phyloP scores from a whole-genome alignment of 306 rosid genomes.

The Prunus mume region DNA sequence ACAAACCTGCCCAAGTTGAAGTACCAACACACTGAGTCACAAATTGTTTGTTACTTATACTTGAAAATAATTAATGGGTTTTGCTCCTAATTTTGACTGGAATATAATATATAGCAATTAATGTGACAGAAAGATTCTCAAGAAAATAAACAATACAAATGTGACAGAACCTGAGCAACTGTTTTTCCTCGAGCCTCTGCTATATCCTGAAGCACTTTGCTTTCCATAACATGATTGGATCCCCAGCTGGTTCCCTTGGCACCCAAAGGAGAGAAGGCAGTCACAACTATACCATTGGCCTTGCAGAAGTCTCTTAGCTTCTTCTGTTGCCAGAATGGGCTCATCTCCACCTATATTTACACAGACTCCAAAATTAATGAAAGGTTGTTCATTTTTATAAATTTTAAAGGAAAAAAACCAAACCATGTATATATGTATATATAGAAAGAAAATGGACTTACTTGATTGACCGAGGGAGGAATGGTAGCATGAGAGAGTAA shows the following conservation, averaged over 20 bases:
- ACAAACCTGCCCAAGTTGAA: constrained; percentile 25
- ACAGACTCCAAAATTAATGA: neutral
- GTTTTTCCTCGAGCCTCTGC: constrained; percentile 47
- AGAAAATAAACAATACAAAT: neutral
- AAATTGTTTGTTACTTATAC: neutral
- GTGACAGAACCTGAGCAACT: constrained; percentile 37
- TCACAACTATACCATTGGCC: constrained; percentile 39
- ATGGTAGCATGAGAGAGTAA: constrained; percentile 32
- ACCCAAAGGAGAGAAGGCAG: constrained; percentile 61
- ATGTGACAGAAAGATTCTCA: neutral
- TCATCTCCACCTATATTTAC: constrained; percentile 53
- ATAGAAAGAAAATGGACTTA: neutral
- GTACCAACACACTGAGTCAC: no score
- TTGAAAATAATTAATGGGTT: neutral
- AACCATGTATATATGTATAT: neutral
- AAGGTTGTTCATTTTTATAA: neutral
- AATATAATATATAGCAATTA: neutral
- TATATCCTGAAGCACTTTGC: constrained; percentile 40
- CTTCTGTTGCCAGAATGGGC: constrained; percentile 64
- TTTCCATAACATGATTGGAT: constrained; percentile 49
- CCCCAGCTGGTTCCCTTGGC: constrained; percentile 51
- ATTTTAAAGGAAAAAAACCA: neutral
- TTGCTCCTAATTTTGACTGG: neutral
- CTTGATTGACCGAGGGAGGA: constrained; percentile 44
- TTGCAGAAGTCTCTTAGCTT: constrained; percentile 50